These are phyloP conservation scores for Verticillium alfalfae DNA, from an alignment of 2,329 filamentous ascomycete genomes.

Conservation along the genomic window DNA sequence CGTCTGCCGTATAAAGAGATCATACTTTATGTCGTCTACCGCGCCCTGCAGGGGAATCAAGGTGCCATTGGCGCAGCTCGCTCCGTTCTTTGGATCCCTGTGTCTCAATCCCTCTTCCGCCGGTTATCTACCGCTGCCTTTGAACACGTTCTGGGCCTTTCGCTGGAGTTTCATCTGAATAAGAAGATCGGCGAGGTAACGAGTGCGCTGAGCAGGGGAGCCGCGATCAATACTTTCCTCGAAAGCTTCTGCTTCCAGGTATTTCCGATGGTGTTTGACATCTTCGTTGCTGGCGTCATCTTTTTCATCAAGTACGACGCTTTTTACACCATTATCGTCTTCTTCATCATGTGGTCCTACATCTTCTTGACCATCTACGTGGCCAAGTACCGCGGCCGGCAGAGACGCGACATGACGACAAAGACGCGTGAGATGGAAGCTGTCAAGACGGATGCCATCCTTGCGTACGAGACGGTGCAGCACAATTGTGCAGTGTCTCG, in stretches of 20 bases:
- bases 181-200: constrained; percentile 47
- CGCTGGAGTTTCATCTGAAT: constrained; percentile 44
- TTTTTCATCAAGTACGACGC: constrained; percentile 40
- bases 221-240: constrained; percentile 41
- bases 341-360: constrained; percentile 43
- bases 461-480: constrained; percentile 53
- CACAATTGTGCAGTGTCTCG: constrained; percentile 58
- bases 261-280: constrained; percentile 44
- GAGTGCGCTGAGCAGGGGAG: constrained; percentile 40
- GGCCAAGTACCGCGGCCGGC: constrained; percentile 37
- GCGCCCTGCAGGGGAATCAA: constrained; percentile 38
- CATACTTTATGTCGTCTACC: constrained; percentile 35
- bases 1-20: constrained; percentile 35
- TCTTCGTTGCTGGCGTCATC: constrained; percentile 39
- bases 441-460: constrained; percentile 40
- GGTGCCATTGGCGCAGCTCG: constrained; percentile 35
- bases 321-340: constrained; percentile 41
- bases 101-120: constrained; percentile 36
- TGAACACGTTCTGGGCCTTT: constrained; percentile 39
- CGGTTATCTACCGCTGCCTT: constrained; percentile 38
- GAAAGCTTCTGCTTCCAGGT: constrained; percentile 43
- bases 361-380: constrained; percentile 46
- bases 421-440: constrained; percentile 43
- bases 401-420: constrained; percentile 36
- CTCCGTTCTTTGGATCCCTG: constrained; percentile 41